These are phyloP conservation scores for Trichoderma polysporum DNA, from an alignment of 2,329 filamentous ascomycete species.

Conservation along the genomic window DNA sequence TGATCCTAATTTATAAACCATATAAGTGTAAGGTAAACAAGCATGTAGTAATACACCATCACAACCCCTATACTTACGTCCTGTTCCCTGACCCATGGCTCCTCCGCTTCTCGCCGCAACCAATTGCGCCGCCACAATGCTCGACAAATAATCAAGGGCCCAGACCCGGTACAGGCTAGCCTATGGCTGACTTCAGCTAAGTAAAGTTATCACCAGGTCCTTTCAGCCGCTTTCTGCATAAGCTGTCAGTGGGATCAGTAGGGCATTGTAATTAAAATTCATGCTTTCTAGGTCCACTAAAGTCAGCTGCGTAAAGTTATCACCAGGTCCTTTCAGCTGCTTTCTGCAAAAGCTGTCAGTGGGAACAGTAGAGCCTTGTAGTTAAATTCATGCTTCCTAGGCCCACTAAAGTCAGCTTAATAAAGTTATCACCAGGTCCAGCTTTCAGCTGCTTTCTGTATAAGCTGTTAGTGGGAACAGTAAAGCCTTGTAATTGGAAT, in stretches of 20 bases:
- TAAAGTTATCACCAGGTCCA: not conserved
- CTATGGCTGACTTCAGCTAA: not conserved
- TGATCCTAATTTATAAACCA: not conserved
- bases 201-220: not conserved
- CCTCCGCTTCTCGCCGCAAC: not conserved
- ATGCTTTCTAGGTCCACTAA: too few species aligned
- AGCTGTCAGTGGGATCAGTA: too few species aligned
- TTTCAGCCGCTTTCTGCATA: too few species aligned
- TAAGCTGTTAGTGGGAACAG: too few species aligned
- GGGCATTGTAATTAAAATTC: too few species aligned
- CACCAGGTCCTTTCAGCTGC: not conserved
- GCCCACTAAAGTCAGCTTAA: too few species aligned
- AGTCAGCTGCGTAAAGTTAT: not conserved
- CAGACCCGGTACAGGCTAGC: not conserved
- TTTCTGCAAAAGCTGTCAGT: too few species aligned
- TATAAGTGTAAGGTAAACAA: not conserved
- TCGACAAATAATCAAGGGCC: not conserved
- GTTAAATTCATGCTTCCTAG: too few species aligned
- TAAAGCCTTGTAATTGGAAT: too few species aligned
- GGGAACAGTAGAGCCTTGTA: too few species aligned
- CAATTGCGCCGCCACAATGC: not conserved
- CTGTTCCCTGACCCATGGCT: not conserved
- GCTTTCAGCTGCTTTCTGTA: too few species aligned
- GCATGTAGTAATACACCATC: not conserved
- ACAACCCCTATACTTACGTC: not conserved